Conservation (phyloP, 2,329 filamentous ascomycete genomes). For the Arthrocladium fulminans region DNA sequence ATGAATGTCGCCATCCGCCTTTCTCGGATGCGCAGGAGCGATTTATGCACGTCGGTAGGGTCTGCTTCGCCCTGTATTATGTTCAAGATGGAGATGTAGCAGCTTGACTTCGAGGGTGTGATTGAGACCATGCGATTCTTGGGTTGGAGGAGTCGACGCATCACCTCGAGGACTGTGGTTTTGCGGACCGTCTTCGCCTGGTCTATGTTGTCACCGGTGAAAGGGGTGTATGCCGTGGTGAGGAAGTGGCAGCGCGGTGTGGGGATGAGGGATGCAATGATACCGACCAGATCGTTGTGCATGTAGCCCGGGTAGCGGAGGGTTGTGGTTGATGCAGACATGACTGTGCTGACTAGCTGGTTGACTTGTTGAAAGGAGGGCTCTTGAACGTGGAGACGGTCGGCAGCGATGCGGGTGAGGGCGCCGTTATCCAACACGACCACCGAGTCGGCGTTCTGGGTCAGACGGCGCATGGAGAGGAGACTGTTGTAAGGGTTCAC, state of each 20-base stretch:
- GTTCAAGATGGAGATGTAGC: slow-evolving; percentile 97
- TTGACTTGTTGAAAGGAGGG: slow-evolving; percentile 97
- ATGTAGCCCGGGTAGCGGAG: slow-evolving; percentile 97
- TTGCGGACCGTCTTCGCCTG: slow-evolving; percentile 96
- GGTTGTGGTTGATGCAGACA: slow-evolving; percentile 96
- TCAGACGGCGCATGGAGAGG: slow-evolving; percentile 79
- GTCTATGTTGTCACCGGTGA: slow-evolving; percentile 91
- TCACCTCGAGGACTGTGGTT: slow-evolving; percentile 94
- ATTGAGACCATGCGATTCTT: slow-evolving; percentile 99
- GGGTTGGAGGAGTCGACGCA: slow-evolving; percentile 87
- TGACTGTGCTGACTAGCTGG: slow-evolving; percentile 92
- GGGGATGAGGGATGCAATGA: slow-evolving; percentile 89
- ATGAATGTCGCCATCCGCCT: slow-evolving; percentile 91
- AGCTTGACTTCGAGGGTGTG: slow-evolving; percentile 89
- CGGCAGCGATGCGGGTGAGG: slow-evolving; percentile 83
- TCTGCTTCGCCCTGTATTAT: slow-evolving; percentile 99
- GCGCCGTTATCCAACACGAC: slow-evolving; percentile 96
- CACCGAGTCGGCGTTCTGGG: slow-evolving; percentile 94
- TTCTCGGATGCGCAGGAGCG: slow-evolving; percentile 87
- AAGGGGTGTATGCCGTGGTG: slow-evolving; percentile 96
- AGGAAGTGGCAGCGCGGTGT: slow-evolving; percentile 96
- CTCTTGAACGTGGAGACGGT: slow-evolving; percentile 87
- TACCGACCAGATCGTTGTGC: slow-evolving; percentile 98
- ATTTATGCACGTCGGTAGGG: slow-evolving; percentile 96
- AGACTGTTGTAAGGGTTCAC: slow-evolving; percentile 98